These are phyloP conservation scores for Paramecium sonneborni DNA, from an alignment of 73 alveolate species.

Conservation along the genomic window DNA sequence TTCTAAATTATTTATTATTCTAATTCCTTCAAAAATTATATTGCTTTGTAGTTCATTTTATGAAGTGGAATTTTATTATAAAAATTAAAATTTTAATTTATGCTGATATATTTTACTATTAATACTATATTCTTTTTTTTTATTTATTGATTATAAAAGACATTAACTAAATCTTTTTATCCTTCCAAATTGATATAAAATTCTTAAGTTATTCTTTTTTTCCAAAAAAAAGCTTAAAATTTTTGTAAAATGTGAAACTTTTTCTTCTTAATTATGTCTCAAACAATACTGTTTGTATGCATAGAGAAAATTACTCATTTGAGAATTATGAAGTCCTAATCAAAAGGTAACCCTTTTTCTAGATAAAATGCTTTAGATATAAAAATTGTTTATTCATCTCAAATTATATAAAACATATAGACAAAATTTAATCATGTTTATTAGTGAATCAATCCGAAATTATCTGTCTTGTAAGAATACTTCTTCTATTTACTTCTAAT, in stretches of 20 bases:
- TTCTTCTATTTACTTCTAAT: not conserved
- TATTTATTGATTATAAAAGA: not conserved
- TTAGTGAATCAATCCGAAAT: not conserved
- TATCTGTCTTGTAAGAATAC: not conserved
- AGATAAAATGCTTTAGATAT: not conserved
- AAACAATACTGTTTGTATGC: too few relatives aligned
- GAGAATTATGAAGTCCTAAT: too few relatives aligned
- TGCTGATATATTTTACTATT: not conserved
- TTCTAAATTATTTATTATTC: not conserved
- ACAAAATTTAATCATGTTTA: not conserved
- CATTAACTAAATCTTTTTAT: too few relatives aligned
- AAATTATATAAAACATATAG: not conserved
- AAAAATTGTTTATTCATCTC: not conserved
- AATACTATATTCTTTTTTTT: not conserved
- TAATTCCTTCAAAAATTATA: not conserved
- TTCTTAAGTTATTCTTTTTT: too few relatives aligned
- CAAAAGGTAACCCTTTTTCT: not conserved
- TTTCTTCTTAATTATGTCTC: too few relatives aligned
- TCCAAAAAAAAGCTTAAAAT: too few relatives aligned
- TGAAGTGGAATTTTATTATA: conserved; percentile 2
- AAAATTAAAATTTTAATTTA: not conserved
- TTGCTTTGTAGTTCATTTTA: not conserved
- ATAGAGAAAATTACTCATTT: too few relatives aligned
- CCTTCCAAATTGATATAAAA: too few relatives aligned
- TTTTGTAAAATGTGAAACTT: too few relatives aligned